phyloP scores from a whole-genome alignment of 2,329 filamentous ascomycete genomes.

The Clonostachys chloroleuca region DNA sequence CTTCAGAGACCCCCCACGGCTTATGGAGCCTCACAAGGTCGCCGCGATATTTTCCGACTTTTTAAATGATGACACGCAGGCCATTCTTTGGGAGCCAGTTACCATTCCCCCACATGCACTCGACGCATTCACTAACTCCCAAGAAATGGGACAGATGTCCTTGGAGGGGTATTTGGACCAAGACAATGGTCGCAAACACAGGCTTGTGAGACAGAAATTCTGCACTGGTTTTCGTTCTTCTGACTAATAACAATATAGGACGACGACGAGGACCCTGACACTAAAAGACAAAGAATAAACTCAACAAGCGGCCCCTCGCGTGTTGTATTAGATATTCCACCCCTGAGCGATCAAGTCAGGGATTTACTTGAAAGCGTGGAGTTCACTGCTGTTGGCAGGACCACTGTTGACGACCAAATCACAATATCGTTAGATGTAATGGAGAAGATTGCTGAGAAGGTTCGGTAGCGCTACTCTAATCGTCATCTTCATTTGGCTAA shows the following conservation, averaged over 20 bases:
- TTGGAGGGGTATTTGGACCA: constrained; percentile 6
- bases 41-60: constrained; percentile 42
- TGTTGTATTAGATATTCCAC: constrained; percentile 2
- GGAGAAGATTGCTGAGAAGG: constrained; percentile 31
- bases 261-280: constrained; percentile 17
- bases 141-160: constrained; percentile 20
- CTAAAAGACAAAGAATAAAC: constrained; percentile 17
- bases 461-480: constrained; percentile 10
- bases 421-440: constrained; percentile 24
- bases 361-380: constrained; percentile 14
- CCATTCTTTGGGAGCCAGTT: constrained; percentile 40
- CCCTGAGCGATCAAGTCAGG: constrained; percentile 22
- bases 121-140: constrained; percentile 37
- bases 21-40: constrained; percentile 36
- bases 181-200: constrained; percentile 37
- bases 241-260: constrained; percentile 2
- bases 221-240: not conserved
- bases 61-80: constrained; percentile 28
- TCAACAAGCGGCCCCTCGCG: not conserved
- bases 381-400: not conserved
- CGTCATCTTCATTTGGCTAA: constrained; percentile 7
- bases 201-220: constrained; percentile 30
- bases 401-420: constrained; percentile 11
- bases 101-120: constrained; percentile 21
- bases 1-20: constrained; percentile 32